These are phyloP conservation scores for Mycena indigotica DNA, from an alignment of 768 basidiomycete species.

Conservation along the genomic window DNA sequence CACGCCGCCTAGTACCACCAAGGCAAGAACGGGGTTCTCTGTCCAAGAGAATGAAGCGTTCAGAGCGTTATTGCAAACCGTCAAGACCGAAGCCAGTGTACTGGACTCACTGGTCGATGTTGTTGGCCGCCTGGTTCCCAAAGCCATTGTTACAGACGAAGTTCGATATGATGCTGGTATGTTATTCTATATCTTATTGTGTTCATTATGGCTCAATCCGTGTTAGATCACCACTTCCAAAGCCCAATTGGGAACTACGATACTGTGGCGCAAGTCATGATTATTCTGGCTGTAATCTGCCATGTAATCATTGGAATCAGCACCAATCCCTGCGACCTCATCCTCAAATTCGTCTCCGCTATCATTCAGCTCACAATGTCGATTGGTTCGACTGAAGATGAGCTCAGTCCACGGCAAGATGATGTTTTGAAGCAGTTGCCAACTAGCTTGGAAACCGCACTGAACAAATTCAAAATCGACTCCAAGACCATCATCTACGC, in stretches of 20 bases:
- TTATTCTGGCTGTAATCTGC: not conserved
- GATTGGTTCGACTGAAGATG: not conserved
- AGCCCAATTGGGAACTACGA: not conserved
- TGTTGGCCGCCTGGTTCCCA: not conserved
- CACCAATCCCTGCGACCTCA: not conserved
- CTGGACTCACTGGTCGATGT: slow-evolving; percentile 3
- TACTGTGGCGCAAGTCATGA: not conserved
- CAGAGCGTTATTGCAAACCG: not conserved
- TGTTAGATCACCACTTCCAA: slow-evolving; percentile 4
- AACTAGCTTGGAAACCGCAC: slow-evolving; percentile 3
- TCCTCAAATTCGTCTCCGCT: not conserved
- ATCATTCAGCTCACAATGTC: slow-evolving; percentile 6
- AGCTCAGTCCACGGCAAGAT: not conserved
- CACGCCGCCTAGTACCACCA: not conserved
- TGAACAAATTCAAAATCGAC: slow-evolving; percentile 7
- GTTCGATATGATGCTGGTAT: slow-evolving; percentile 3
- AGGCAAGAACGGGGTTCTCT: not conserved
- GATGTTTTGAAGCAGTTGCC: slow-evolving; percentile 8
- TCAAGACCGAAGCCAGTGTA: not conserved
- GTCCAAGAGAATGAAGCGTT: not conserved
- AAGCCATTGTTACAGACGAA: not conserved
- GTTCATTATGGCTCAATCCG: not conserved
- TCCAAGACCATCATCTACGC: slow-evolving; percentile 2
- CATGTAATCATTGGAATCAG: slow-evolving; percentile 6
- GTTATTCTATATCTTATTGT: not conserved